Evolutionary conservation across 2,329 filamentous ascomycete genomes (phyloP).

Genomic region (Scleromitrula shiraiana): DNA sequence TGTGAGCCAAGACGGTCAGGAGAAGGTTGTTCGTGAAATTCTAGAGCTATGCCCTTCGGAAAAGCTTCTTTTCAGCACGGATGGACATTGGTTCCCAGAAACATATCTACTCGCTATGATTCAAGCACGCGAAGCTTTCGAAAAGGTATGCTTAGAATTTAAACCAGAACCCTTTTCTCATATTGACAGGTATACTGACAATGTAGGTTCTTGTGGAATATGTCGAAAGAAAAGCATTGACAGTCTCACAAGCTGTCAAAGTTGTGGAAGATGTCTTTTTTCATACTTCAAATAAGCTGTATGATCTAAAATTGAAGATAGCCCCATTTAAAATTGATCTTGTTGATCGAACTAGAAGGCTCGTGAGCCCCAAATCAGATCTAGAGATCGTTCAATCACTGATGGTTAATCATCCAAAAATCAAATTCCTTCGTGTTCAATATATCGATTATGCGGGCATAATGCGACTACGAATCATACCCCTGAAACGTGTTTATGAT

Average conservation of each 20-base stretch:
- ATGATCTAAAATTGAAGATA: conserved; percentile 48
- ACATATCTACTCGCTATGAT: conserved; percentile 65
- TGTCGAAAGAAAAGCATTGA: conserved; percentile 55
- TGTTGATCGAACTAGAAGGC: not conserved
- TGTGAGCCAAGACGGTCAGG: conserved; percentile 68
- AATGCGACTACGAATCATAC: conserved; percentile 58
- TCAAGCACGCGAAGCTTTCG: conserved; percentile 64
- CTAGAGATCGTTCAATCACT: conserved; percentile 33
- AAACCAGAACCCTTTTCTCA: not conserved
- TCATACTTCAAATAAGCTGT: conserved; percentile 68
- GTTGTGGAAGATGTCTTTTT: conserved; percentile 65
- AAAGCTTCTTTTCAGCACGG: conserved; percentile 74
- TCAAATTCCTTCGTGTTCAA: conserved; percentile 64
- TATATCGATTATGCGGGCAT: conserved; percentile 75
- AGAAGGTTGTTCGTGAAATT: conserved; percentile 60
- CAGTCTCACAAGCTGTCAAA: conserved; percentile 51
- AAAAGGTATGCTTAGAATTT: conserved; percentile 41
- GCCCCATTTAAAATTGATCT: not conserved
- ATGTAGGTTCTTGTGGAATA: conserved; percentile 56
- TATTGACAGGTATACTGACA: not conserved
- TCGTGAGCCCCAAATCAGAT: conserved; percentile 11
- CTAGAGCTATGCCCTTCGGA: conserved; percentile 67
- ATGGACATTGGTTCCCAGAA: conserved; percentile 73
- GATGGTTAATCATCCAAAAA: conserved; percentile 39
- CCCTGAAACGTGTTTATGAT: conserved; percentile 47